phyloP scores from a whole-genome alignment of 805 yeast species.

The Diddensiella transvaalensis region DNA sequence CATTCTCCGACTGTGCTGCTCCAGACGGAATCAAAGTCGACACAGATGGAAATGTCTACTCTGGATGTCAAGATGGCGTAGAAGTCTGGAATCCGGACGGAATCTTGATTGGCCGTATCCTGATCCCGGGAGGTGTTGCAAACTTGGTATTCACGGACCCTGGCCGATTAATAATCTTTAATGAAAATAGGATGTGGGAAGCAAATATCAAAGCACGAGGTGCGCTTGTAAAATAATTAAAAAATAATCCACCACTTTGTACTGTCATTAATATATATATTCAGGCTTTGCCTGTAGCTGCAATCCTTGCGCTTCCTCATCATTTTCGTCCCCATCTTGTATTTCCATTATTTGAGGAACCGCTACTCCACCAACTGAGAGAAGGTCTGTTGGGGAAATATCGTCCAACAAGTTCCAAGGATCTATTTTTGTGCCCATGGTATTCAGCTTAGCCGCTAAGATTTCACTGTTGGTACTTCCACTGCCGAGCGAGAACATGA shows the following conservation, averaged over 20 bases:
- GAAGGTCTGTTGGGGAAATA: neutral
- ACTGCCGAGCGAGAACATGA: neutral
- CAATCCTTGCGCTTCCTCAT: neutral
- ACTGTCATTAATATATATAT: too few species aligned
- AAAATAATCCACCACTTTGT: too few species aligned
- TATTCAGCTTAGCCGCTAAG: neutral
- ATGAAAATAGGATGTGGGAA: conserved; percentile 25
- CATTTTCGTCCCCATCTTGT: neutral
- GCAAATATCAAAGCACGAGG: conserved; percentile 20
- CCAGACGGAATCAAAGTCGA: conserved; percentile 33
- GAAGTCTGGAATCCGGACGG: conserved; percentile 31
- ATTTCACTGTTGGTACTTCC: neutral
- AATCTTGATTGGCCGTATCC: conserved; percentile 26
- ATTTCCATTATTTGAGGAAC: neutral
- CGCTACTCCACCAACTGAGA: neutral
- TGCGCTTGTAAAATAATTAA: conserved; percentile 9
- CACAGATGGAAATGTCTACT: conserved; percentile 27
- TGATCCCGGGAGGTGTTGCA: conserved; percentile 28
- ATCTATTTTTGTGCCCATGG: neutral
- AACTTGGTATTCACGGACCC: conserved; percentile 29
- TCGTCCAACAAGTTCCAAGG: neutral
- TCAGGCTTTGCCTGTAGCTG: too few species aligned
- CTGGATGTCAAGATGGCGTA: conserved; percentile 31
- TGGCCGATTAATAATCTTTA: conserved; percentile 24
- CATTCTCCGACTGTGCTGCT: conserved; percentile 27